Evolutionary conservation across 371 early-diverging fungal species (phyloP).

Genomic region (Mucor plumbeus): DNA sequence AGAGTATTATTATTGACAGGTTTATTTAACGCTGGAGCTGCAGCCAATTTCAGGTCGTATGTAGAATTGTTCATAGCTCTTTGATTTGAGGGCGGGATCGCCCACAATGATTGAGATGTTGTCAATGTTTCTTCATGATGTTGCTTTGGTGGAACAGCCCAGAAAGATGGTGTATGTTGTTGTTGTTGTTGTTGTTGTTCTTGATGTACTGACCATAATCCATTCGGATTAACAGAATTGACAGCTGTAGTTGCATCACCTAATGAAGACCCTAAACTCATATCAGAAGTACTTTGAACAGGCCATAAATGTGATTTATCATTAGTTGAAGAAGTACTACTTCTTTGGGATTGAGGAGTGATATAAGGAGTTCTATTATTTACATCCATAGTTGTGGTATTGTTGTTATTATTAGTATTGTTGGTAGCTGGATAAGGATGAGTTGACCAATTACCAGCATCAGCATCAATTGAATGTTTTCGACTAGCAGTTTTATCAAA

Average conservation of each 20-base stretch:
- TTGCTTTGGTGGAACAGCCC: conserved; percentile 19
- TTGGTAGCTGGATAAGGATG: conserved; percentile 11
- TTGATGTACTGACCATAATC: conserved; percentile 25
- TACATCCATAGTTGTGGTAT: conserved; percentile 3
- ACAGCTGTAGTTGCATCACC: conserved; percentile 13
- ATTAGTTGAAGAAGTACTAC: conserved; percentile 24
- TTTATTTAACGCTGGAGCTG: background rate
- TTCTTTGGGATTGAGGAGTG: conserved; percentile 24
- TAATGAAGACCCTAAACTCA: conserved; percentile 13
- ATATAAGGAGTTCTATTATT: conserved; percentile 18
- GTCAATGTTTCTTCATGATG: conserved; percentile 13
- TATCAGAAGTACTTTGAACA: conserved; percentile 14
- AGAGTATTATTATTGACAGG: conserved; percentile 6
- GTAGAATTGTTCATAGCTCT: conserved; percentile 1
- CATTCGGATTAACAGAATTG: background rate
- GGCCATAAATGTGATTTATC: conserved; percentile 13
- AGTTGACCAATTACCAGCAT: conserved; percentile 14
- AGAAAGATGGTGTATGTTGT: conserved; percentile 15
- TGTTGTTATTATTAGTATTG: background rate
- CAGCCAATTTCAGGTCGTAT: background rate
- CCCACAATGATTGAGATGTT: conserved; percentile 25
- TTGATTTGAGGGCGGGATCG: conserved; percentile 21
- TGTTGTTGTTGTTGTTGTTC: conserved; percentile 10
- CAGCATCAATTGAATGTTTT: conserved; percentile 24
- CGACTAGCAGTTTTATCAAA: conserved; percentile 17